Evolutionary conservation across 2,329 filamentous ascomycete genomes (phyloP), one percentile per base, ranked within the genome.

Genomic region (Fusarium multiceps): DNA sequence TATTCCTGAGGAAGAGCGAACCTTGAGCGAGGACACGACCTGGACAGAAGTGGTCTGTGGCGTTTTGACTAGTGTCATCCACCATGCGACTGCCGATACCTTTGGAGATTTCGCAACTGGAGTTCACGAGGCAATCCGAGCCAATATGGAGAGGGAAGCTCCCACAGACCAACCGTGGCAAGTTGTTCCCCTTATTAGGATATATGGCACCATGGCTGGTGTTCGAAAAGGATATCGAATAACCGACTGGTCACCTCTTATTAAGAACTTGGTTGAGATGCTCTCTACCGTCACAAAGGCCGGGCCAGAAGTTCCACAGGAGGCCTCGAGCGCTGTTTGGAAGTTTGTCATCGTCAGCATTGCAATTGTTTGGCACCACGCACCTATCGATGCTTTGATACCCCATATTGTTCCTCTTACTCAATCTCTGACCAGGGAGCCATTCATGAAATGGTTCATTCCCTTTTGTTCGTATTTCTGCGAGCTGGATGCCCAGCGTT

Each of bases 401-500:
- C 88, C 92, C 2, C 86, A 88, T 40, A 86, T 94, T 59, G 86
- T 88, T 18, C 80, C 88, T 6, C 84, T 97, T 47, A 87, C 88
- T 76, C 88, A 90, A 34, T 82, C 83, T 6, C 81, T 97, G 49
- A 89, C 88, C 6, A 86, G 87, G 54, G 88, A 91, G 46, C 85
- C 86, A 2, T 86, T 94, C 74, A 88, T 90, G 74, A 81, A 81
- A 54, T 91, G 90, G 83, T 98, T 97, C 78, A 86, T 98, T 45
- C 87, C 90, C 0, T 97, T 98, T 79, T 98, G 93, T 79, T 90
- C 91, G 16, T 90, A 93, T 55, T 90, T 96, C 72, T 90, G 93
- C 1, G 87, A 93, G 56, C 83, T 97, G 37, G 90, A 94, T 47
- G 78, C 86, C 3, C 87, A 90, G 55, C 87, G 92, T 41, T 99